Base-by-base conservation (phyloP, 2,329 filamentous ascomycete species). In the Westerdykella ornata region DNA sequence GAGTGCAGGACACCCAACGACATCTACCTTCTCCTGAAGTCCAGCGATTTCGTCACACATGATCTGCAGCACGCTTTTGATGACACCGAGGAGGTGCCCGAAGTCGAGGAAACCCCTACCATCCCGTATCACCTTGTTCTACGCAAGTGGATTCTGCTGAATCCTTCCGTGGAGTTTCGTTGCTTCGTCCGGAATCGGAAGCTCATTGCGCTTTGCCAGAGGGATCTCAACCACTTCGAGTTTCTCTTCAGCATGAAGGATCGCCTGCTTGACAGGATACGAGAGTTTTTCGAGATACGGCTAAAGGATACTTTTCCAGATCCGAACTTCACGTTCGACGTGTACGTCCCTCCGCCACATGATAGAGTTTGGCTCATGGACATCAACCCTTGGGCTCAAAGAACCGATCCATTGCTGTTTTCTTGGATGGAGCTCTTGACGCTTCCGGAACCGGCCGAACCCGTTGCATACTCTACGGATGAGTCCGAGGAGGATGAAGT, bases 1-100 rank as follows among this genome's bases (percentile, higher is more conserved):
- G 88, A 94, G 65, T 98, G 92, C 67, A 82, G 81, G 3, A 81
- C 80, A 1, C 80, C 92, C 2, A 94, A 92, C 62, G 92, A 98
- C 58, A 80, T 98, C 34, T 98, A 97, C 60, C 76, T 97, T 13
- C 76, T 98, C 1, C 76, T 98, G 12, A 98, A 98, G 70, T 89
- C 85, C 57, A 95, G 88, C 18, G 89, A 89, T 57, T 97, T 98
- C 59, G 75, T 97, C 45, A 94, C 86, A 3, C 89, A 97, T 65
- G 92, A 98, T 61, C 73, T 98, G 5, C 85, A 94, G 58, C 87
- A 96, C 62, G 88, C 88, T 1, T 97, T 96, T 52, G 87, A 94
- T 50, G 88, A 83, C 52, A 85, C 76, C 49, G 62, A 56, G 13
- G 54, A 67, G 0, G 38, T 48, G 9, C n/a, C 38, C 14, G 34